Base-by-base conservation (phyloP, 1,284 basidiomycete species). In the Irpex sp. region DNA sequence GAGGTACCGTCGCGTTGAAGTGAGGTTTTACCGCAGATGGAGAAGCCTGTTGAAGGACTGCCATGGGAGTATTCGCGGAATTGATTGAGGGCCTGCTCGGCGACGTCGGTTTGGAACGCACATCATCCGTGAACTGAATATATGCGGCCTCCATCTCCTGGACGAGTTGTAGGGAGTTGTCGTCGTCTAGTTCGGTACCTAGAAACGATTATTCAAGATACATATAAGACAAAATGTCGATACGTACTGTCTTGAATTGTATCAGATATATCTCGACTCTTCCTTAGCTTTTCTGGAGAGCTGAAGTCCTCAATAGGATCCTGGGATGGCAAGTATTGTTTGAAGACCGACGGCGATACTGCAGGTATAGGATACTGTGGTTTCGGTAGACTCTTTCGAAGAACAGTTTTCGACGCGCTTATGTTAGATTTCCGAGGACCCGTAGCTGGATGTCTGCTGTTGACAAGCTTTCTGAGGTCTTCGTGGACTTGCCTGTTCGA, bases 51-150 rank as follows among this genome's bases (percentile, higher is more conserved):
- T 11, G 44, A 2, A 11, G 3, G n/a, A n/a, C 44, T n/a, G 44
- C 11, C 44, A 47, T 26, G 26, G 26, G 26, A 26, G 26, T 26
- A 26, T 26, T 26, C 4, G 26, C 26, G 26, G 26, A 26, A 26
- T 26, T 26, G 26, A 26, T 26, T 26, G 26, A 26, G 2, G 26
- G 4, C 26, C 26, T 26, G 26, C 26, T 26, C 26, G 26, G 26
- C 26, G 26, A 26, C 26, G 26, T 26, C 26, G 11, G 37, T 15
- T 11, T 57, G 34, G 19, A 9, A 17, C 15, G 13, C 8, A 62
- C 52, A 21, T 44, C 71, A 3, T 66, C 68, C n/a, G 67, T 57
- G 61, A 67, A 68, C 61, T 71, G 68, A 21, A 70, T 61, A 37
- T 64, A 69, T 7, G 47, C 58, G 7, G 69, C 66, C 15, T 59